A percentile compares a stretch with the other conserved stretches of the same genome.
phyloP scores from a whole-genome alignment of 2,329 filamentous ascomycete species.

The Arthrobotrys musiformis region DNA sequence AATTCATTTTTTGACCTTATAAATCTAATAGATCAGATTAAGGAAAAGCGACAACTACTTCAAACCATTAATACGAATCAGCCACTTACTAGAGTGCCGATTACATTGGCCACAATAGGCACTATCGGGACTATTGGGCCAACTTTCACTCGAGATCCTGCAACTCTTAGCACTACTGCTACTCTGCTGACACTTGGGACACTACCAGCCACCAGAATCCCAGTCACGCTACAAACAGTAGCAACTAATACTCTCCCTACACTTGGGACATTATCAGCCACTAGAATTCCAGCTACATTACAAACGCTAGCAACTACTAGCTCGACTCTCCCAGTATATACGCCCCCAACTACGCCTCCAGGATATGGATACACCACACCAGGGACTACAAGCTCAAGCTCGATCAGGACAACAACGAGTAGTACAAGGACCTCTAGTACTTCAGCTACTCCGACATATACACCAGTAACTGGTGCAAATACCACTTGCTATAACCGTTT shows the following conservation, averaged over 20 bases:
- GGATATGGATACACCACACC: constrained; percentile 43
- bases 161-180: too few relatives aligned
- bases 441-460: constrained; percentile 40
- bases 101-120: not conserved
- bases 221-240: too few relatives aligned
- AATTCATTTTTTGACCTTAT: not conserved
- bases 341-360: constrained; percentile 13
- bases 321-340: constrained; percentile 29
- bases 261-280: constrained; percentile 1
- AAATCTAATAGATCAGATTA: not conserved
- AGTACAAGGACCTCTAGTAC: constrained; percentile 22
- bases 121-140: not conserved
- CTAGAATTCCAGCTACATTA: not conserved
- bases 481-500: constrained; percentile 51
- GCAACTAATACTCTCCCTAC: constrained; percentile 5
- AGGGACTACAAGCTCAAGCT: constrained; percentile 7
- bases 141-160: too few relatives aligned
- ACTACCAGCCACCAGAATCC: too few relatives aligned
- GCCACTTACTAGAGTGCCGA: not conserved
- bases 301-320: constrained; percentile 21
- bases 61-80: not conserved
- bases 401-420: not conserved
- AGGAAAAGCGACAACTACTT: not conserved
- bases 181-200: too few relatives aligned
- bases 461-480: constrained; percentile 45